Percentiles rank a stretch among this genome's conserved stretches.
Evolutionary conservation across 345 rosid genomes (phyloP).

Genomic region (Citrus unshiu): DNA sequence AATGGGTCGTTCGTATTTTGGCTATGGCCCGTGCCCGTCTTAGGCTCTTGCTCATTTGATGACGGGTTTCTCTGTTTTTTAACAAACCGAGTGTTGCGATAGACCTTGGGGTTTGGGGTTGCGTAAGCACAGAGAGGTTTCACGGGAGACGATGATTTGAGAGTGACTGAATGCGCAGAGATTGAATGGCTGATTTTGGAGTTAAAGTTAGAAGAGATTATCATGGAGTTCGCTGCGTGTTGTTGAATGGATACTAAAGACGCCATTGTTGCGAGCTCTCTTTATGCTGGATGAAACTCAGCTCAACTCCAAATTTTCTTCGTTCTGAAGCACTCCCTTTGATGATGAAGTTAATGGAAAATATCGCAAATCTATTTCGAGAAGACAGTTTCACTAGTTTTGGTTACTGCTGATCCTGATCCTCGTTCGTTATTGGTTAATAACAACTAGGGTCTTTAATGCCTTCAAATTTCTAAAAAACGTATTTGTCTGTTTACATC

Average conservation of each 20-base stretch:
- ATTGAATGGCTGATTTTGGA: not conserved
- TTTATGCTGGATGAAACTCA: not conserved
- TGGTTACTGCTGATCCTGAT: too few species aligned
- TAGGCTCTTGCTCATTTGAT: not conserved
- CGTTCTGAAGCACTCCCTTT: not conserved
- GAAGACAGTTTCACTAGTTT: not conserved
- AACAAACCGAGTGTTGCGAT: constrained; percentile 22
- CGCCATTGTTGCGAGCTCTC: constrained; percentile 23
- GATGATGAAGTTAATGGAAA: not conserved
- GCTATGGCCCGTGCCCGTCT: not conserved
- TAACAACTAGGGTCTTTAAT: not conserved
- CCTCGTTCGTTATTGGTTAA: not conserved
- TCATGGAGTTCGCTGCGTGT: constrained; percentile 12
- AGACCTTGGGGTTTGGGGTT: constrained; percentile 20
- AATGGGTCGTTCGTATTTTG: constrained; percentile 16
- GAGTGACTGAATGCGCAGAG: not conserved
- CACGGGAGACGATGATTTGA: not conserved
- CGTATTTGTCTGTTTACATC: not conserved
- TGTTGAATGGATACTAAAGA: constrained; percentile 19
- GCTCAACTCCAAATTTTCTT: not conserved
- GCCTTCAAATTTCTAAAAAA: too few species aligned
- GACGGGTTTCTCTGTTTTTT: constrained; percentile 2
- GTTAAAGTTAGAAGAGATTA: not conserved
- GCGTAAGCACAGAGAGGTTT: constrained; percentile 27
- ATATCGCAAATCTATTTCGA: not conserved